A percentile compares a stretch with the other conserved stretches of the same genome.
Evolutionary conservation across 2,329 filamentous ascomycete species (phyloP).

Genomic region (Fusarium globosum): DNA sequence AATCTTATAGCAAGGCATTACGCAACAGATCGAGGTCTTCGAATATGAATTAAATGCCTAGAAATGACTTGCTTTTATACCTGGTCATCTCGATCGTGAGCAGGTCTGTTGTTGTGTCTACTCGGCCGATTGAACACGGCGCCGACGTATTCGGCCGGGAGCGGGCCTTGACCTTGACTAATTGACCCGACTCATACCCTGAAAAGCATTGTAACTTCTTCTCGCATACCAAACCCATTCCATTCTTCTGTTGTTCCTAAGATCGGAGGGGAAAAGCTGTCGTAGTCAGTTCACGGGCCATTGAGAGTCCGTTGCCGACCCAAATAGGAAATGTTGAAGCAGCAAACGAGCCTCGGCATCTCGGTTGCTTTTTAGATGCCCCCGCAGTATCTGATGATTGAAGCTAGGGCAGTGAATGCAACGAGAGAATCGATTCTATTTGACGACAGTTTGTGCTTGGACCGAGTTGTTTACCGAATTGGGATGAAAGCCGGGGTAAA

Average conservation of each 20-base stretch:
- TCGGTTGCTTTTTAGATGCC: slow-evolving; percentile 27
- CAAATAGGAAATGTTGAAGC: slow-evolving; percentile 12
- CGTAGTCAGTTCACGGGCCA: slow-evolving; percentile 1
- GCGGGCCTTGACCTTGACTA: neutral
- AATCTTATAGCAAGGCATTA: neutral
- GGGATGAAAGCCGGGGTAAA: slow-evolving; percentile 16
- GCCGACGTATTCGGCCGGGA: slow-evolving; percentile 36
- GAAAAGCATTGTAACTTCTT: neutral
- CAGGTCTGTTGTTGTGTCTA: neutral
- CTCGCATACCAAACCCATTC: slow-evolving; percentile 1
- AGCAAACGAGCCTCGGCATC: slow-evolving; percentile 35
- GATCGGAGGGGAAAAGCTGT: too few species aligned
- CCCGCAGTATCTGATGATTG: slow-evolving; percentile 29
- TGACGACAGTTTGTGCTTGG: slow-evolving; percentile 5
- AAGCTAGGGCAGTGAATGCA: slow-evolving; percentile 29
- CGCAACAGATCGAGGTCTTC: neutral
- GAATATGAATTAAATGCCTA: neutral
- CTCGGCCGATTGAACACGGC: slow-evolving; percentile 43
- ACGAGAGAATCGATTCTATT: slow-evolving; percentile 16
- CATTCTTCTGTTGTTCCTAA: neutral
- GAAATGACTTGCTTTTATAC: slow-evolving; percentile 16
- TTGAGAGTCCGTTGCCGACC: slow-evolving; percentile 1
- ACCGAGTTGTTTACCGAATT: slow-evolving; percentile 28
- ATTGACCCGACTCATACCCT: neutral
- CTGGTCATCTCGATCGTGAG: neutral